Percentiles rank a stretch among this genome's conserved stretches.
These are phyloP conservation scores for Apostasia shenzhenica DNA, from an alignment of 106 monocot genomes.

Conservation along the genomic window DNA sequence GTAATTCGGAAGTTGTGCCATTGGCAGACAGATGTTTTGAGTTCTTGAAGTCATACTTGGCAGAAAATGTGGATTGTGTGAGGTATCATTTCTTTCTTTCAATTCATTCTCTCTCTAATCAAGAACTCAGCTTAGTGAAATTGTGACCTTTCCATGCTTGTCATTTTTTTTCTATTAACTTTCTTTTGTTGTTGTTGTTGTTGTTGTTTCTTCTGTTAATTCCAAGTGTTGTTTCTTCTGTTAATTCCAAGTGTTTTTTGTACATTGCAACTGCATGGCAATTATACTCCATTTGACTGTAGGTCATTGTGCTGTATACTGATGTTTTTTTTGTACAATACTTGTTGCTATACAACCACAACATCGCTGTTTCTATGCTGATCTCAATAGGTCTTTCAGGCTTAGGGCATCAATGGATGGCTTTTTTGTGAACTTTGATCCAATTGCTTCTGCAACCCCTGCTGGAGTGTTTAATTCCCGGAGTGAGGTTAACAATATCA, in stretches of 20 bases:
- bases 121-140: no score
- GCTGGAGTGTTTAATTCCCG: slow-evolving; percentile 61
- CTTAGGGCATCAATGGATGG: slow-evolving; percentile 81
- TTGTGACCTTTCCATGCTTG: no score
- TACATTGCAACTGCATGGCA: no score
- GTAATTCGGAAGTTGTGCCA: slow-evolving; percentile 20
- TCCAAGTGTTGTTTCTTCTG: no score
- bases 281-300: no score
- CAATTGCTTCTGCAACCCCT: slow-evolving; percentile 46
- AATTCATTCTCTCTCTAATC: not conserved
- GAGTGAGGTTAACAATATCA: slow-evolving; percentile 46
- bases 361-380: not conserved
- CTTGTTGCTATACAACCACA: not conserved
- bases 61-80: slow-evolving; percentile 69
- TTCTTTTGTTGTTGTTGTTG: no score
- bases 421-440: slow-evolving; percentile 81
- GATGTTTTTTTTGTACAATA: not conserved
- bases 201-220: no score
- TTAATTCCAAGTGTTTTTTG: no score
- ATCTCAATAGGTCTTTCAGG: slow-evolving; percentile 31
- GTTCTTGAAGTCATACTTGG: slow-evolving; percentile 66
- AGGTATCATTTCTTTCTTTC: slow-evolving; percentile 37
- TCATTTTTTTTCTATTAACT: no score
- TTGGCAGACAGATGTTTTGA: slow-evolving; percentile 84
- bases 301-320: no score